Percentiles rank a stretch among this genome's conserved stretches.
phyloP scores from a whole-genome alignment of 345 rosid species.

The Barbarea vulgaris region DNA sequence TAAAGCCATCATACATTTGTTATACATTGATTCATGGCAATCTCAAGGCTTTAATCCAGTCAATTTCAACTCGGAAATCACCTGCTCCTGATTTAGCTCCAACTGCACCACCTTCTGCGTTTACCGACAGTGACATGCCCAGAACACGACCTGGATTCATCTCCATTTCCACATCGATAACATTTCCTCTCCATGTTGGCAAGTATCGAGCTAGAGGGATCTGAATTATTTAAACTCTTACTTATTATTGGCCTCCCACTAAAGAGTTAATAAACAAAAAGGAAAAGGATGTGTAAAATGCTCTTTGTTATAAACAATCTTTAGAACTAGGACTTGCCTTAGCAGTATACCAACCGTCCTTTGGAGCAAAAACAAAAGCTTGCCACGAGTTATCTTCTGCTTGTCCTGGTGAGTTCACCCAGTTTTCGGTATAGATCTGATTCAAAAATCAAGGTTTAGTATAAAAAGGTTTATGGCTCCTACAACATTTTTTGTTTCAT shows the following conservation, averaged over 20 bases:
- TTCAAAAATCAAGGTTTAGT: conserved; percentile 33
- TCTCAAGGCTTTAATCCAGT: conserved; percentile 82
- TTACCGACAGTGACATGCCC: conserved; percentile 85
- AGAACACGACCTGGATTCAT: conserved; percentile 87
- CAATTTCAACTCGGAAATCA: conserved; percentile 78
- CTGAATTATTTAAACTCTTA: conserved; percentile 43
- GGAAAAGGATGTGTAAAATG: neutral
- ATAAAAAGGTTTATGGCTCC: neutral
- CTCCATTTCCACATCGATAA: conserved; percentile 77
- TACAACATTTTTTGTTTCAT: conserved; percentile 9
- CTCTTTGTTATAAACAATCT: conserved; percentile 10
- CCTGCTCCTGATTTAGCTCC: conserved; percentile 85
- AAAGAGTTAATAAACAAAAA: neutral
- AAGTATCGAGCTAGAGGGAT: conserved; percentile 75
- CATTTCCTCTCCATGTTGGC: conserved; percentile 97
- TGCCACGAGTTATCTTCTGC: conserved; percentile 97
- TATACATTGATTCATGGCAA: conserved; percentile 35
- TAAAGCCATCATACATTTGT: conserved; percentile 21
- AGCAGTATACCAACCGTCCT: conserved; percentile 75
- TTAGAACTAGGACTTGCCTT: conserved; percentile 53
- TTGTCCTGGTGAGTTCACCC: conserved; percentile 96
- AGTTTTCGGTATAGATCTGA: conserved; percentile 95
- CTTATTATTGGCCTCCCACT: neutral
- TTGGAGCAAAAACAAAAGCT: conserved; percentile 77
- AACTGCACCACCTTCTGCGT: conserved; percentile 79